Percentiles rank a stretch among this genome's conserved stretches.
Evolutionary conservation across 1,284 basidiomycete genomes (phyloP).

Genomic region (Ceratobasidium sp.): DNA sequence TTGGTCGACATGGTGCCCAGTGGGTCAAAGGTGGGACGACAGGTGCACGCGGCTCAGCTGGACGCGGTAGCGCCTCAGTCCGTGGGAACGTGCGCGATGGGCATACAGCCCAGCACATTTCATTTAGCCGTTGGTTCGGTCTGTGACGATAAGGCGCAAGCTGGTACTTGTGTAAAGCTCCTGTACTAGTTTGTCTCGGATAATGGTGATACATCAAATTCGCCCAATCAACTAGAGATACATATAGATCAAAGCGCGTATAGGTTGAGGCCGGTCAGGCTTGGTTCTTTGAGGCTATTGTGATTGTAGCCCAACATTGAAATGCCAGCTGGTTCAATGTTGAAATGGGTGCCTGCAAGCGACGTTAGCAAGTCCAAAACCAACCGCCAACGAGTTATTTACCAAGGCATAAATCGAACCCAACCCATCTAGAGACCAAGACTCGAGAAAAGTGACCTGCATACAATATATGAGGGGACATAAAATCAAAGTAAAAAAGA

Average conservation of each 20-base stretch:
- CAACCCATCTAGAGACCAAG: constrained; percentile 82
- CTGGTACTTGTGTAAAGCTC: too few species aligned
- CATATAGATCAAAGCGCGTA: constrained; percentile 54
- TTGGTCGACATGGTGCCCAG: constrained; percentile 23
- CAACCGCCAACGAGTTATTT: constrained; percentile 39
- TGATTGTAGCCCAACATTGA: constrained; percentile 79
- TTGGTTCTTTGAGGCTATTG: constrained; percentile 74
- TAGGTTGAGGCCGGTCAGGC: constrained; percentile 74
- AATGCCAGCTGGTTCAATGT: constrained; percentile 79
- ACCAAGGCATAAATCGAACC: constrained; percentile 71
- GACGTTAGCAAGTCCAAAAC: neutral
- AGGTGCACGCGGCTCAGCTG: neutral
- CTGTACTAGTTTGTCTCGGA: too few species aligned
- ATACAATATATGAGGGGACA: constrained; percentile 47
- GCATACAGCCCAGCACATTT: too few species aligned
- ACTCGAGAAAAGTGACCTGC: constrained; percentile 86
- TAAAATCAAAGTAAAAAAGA: too few species aligned
- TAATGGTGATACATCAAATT: too few species aligned
- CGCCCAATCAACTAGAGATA: neutral
- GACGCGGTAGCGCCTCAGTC: neutral
- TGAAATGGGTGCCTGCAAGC: constrained; percentile 70
- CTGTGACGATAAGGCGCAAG: too few species aligned
- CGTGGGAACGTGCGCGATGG: neutral
- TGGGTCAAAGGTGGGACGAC: neutral
- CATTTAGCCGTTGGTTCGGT: too few species aligned